Conservation (phyloP, 2,329 filamentous ascomycete genomes). For the Bipolaris oryzae region DNA sequence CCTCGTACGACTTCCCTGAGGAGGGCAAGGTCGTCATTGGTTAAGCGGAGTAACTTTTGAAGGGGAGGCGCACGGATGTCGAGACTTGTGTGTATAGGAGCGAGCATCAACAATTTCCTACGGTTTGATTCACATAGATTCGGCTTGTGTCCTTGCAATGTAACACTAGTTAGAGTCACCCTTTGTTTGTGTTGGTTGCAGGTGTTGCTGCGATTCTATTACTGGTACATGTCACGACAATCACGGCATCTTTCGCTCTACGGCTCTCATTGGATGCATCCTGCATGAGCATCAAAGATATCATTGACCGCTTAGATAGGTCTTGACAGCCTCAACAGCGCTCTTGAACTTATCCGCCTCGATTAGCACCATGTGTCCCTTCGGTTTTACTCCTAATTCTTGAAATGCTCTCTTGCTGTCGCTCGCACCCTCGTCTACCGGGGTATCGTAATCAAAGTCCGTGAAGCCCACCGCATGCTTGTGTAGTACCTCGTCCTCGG, state of each 20-base stretch:
- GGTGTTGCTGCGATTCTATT: neutral
- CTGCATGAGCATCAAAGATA: neutral
- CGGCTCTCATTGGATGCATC: neutral
- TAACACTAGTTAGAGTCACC: conserved; percentile 46
- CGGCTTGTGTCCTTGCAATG: conserved; percentile 45
- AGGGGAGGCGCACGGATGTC: conserved; percentile 9
- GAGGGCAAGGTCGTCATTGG: conserved; percentile 90
- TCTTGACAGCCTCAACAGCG: conserved; percentile 75
- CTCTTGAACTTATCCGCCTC: conserved; percentile 76
- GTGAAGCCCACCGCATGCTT: conserved; percentile 73
- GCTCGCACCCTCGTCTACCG: conserved; percentile 75
- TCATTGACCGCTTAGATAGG: conserved; percentile 65
- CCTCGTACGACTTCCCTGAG: conserved; percentile 88
- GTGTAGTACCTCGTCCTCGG: conserved; percentile 89
- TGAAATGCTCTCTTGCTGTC: conserved; percentile 96
- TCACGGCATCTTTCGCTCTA: neutral
- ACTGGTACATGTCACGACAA: neutral
- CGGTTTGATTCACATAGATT: conserved; percentile 40
- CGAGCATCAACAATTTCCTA: conserved; percentile 41
- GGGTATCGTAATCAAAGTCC: conserved; percentile 78
- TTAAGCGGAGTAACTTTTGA: conserved; percentile 58
- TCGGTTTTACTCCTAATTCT: conserved; percentile 84
- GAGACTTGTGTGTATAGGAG: conserved; percentile 40
- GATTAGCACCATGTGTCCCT: conserved; percentile 84
- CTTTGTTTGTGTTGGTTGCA: neutral